Base-by-base conservation (phyloP, 2,329 filamentous ascomycete species). In the Fusarium azukiicola region DNA sequence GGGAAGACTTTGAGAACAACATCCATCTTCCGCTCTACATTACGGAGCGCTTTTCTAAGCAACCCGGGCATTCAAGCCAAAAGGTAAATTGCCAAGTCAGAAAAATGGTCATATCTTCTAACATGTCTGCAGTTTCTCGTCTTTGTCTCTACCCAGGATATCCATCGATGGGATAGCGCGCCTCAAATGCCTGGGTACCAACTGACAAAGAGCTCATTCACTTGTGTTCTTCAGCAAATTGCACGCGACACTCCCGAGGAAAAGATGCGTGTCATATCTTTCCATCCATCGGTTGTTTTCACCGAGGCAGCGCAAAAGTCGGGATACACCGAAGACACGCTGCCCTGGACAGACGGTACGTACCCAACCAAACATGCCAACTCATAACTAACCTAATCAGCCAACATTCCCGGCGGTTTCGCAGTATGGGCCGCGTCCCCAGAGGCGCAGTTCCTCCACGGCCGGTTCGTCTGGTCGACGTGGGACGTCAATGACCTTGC, bases 401-500 rank as follows among this genome's bases (percentile, higher is more conserved):
- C 84, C n/a, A 83, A 84, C 44, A 83, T 90, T 1, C 87, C 89
- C 0, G 88, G 84, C 8, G 76, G 86, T n/a, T 91, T 90, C 70
- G 79, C 84, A 12, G 84, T 90, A 2, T 91, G 89, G 90, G 82
- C 88, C 14, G 83, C 87, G 1, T 88, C 85, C 12, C 77, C 85
- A 0, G 88, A 91, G 74, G 89, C 90, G 0, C 71, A 74, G 2
- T 91, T 92, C 66, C 81, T 92, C 11, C 89, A 88, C 58, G 85
- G 87, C 2, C 89, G 89, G 40, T 89, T 89, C n/a, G 79, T 90
- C 3, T 92, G 89, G 88, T 85, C 86, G 11, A 90, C 90, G 32
- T 92, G 90, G 90, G 90, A 92, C 80, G 87, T 91, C 3, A 86
- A 89, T n/a, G 90, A 91, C 74, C 80, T 92, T 4, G 42, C 42